Percentiles rank a stretch among this genome's conserved stretches.
These are phyloP conservation scores for Anisodus acutangulus DNA, from an alignment of 257 asterid species.

Conservation along the genomic window DNA sequence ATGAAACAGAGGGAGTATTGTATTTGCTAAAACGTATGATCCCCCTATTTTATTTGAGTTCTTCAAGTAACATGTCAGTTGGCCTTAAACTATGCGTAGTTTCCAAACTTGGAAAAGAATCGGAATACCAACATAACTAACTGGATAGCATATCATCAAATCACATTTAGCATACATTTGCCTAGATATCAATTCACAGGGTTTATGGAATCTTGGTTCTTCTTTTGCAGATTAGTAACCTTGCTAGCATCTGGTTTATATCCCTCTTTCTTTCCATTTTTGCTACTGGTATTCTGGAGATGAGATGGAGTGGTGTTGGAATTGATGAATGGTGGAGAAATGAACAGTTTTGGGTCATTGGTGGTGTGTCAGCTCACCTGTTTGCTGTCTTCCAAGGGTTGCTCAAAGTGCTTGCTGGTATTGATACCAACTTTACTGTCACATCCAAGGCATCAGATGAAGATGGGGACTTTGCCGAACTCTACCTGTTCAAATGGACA, in stretches of 20 bases:
- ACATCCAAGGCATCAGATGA: constrained; percentile 93
- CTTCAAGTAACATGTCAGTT: neutral
- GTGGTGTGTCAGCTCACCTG: constrained; percentile 91
- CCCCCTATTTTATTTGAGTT: neutral
- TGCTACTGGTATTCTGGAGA: constrained; percentile 94
- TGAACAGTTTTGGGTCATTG: constrained; percentile 98
- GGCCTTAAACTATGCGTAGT: constrained; percentile 3
- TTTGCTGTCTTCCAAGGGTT: constrained; percentile 94
- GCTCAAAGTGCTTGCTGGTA: constrained; percentile 97
- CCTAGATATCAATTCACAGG: neutral
- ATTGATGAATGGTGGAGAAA: constrained; percentile 99
- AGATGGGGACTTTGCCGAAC: constrained; percentile 90
- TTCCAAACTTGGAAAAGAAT: neutral
- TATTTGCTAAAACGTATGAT: neutral
- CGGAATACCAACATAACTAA: no score
- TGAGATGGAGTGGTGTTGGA: constrained; percentile 98
- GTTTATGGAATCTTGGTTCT: neutral
- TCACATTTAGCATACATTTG: neutral
- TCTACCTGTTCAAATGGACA: constrained; percentile 97
- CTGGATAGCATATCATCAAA: no score
- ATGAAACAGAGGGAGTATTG: constrained; percentile 3
- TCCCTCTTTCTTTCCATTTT: constrained; percentile 95
- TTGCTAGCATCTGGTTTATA: constrained; percentile 92
- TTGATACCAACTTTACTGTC: constrained; percentile 95
- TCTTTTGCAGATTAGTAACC: constrained; percentile 78